Percentiles rank a stretch among this genome's conserved stretches.
Evolutionary conservation across 768 basidiomycete genomes (phyloP).

Genomic region (Termitomyces sp.): DNA sequence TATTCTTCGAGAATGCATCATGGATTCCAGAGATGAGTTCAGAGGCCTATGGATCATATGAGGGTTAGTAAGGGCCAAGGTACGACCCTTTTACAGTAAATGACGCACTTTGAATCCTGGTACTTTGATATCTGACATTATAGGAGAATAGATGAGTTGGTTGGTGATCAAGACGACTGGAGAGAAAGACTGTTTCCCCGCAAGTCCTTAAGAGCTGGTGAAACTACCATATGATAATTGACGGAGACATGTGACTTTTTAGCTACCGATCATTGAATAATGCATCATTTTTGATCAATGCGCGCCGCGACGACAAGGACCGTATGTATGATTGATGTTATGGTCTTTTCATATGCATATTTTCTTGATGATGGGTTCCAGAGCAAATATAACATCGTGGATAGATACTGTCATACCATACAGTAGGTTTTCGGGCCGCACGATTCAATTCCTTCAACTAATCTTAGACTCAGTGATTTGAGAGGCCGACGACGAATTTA

Average conservation of each 20-base stretch:
- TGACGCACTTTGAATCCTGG: constrained; percentile 65
- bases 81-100: no score
- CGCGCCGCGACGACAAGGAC: background rate
- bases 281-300: background rate
- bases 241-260: constrained; percentile 9
- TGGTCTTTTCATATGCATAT: no score
- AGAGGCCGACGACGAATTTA: no score
- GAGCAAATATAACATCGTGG: no score
- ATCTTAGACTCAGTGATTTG: no score
- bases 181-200: background rate
- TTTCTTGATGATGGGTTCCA: background rate
- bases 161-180: background rate
- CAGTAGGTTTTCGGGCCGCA: no score
- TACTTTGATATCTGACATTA: constrained; percentile 68
- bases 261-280: background rate
- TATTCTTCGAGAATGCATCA: constrained; percentile 47
- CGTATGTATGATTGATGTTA: no score
- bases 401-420: no score
- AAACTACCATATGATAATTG: constrained; percentile 11
- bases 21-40: constrained; percentile 56
- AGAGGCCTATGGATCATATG: constrained; percentile 53
- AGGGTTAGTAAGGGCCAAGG: background rate
- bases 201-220: constrained; percentile 9
- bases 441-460: no score
- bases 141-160: constrained; percentile 11